These are phyloP conservation scores for Fusarium sp. DNA, from an alignment of 2,329 filamentous ascomycete species.

Conservation along the genomic window DNA sequence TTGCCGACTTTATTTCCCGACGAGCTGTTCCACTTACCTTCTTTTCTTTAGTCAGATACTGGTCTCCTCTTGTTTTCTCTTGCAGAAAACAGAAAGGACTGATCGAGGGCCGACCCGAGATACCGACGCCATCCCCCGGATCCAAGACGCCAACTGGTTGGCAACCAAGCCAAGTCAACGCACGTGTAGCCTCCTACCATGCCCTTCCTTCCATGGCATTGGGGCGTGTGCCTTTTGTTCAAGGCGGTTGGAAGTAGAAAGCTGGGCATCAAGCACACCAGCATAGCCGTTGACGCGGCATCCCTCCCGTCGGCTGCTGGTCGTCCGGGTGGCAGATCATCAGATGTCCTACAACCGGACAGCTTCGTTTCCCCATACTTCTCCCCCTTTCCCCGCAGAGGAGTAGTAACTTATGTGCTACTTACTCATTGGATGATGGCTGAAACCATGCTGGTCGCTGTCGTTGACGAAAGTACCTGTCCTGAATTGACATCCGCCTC, in stretches of 20 bases:
- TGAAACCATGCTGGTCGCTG: not conserved
- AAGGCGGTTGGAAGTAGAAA: conserved; percentile 9
- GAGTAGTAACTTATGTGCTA: too few relatives aligned
- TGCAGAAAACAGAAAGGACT: not conserved
- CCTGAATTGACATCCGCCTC: conserved; percentile 7
- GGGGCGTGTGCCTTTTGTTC: not conserved
- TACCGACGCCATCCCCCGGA: conserved; percentile 15
- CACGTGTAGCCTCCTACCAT: not conserved
- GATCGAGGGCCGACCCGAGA: conserved; percentile 8
- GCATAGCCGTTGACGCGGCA: not conserved
- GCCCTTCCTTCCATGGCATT: conserved; percentile 3
- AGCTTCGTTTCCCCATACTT: conserved; percentile 6
- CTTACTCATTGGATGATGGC: not conserved
- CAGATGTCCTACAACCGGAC: not conserved
- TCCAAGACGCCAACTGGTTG: conserved; percentile 11
- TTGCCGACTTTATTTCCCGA: conserved; percentile 12
- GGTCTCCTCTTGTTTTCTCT: not conserved
- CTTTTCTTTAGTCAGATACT: conserved; percentile 5
- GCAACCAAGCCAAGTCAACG: conserved; percentile 9
- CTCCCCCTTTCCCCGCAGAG: not conserved
- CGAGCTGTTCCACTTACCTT: conserved; percentile 1
- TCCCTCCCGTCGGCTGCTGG: not conserved
- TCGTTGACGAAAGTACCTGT: not conserved
- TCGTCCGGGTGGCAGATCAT: not conserved
- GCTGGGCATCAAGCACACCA: not conserved